Conservation (phyloP, 1,284 basidiomycete species). For the Laetiporus sulphureus region DNA sequence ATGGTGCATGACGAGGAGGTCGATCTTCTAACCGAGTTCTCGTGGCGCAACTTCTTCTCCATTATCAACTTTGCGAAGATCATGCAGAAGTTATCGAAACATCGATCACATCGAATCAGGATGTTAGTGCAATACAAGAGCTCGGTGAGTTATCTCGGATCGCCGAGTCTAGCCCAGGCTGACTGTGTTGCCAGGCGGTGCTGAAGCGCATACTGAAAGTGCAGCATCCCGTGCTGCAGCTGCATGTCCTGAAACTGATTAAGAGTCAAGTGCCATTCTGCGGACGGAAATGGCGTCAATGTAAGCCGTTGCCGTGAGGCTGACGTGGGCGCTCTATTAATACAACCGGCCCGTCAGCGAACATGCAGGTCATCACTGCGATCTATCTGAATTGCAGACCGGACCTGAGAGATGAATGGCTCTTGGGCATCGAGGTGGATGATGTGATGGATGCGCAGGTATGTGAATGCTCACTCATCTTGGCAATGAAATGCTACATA, state of each 20-base stretch:
- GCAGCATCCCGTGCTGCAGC: slow-evolving; percentile 89
- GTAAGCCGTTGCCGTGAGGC: slow-evolving; percentile 39
- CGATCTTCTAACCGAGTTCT: slow-evolving; percentile 89
- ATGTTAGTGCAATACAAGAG: slow-evolving; percentile 99
- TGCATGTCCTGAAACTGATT: slow-evolving; percentile 96
- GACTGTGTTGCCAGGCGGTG: slow-evolving; percentile 58
- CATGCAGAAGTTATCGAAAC: slow-evolving; percentile 96
- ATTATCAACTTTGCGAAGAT: slow-evolving; percentile 98
- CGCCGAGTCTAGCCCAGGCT: slow-evolving; percentile 4
- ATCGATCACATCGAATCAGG: slow-evolving; percentile 90
- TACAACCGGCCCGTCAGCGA: slow-evolving; percentile 52
- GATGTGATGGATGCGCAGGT: slow-evolving; percentile 82
- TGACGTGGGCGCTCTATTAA: slow-evolving; percentile 2
- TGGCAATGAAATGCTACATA: neutral
- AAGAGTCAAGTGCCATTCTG: slow-evolving; percentile 99
- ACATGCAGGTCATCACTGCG: slow-evolving; percentile 99
- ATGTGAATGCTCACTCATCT: slow-evolving; percentile 9
- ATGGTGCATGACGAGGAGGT: slow-evolving; percentile 78
- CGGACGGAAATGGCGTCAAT: slow-evolving; percentile 96
- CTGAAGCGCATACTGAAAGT: slow-evolving; percentile 93
- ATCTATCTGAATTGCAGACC: slow-evolving; percentile 98
- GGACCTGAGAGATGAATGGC: slow-evolving; percentile 96
- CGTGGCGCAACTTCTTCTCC: slow-evolving; percentile 97
- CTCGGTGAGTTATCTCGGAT: slow-evolving; percentile 52
- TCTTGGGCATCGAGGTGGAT: slow-evolving; percentile 90